phyloP scores from a whole-genome alignment of 768 basidiomycete species.

The Crepidotus variabilis region DNA sequence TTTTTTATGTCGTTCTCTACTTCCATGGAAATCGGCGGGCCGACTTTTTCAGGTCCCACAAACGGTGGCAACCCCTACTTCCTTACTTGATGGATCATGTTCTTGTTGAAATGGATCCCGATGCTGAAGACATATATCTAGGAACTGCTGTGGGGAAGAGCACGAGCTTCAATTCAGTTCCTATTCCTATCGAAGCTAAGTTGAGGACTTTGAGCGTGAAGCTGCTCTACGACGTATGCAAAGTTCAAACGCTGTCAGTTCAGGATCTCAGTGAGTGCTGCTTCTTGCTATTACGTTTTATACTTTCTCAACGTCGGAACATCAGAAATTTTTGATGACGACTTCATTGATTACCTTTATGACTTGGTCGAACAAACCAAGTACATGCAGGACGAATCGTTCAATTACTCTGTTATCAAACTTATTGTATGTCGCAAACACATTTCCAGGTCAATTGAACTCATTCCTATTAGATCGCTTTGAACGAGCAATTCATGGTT shows the following conservation, averaged over 20 bases:
- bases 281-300: not conserved
- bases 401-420: conserved; percentile 96
- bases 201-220: conserved; percentile 67
- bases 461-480: conserved; percentile 56
- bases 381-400: conserved; percentile 82
- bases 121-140: conserved; percentile 59
- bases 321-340: conserved; percentile 73
- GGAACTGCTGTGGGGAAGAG: conserved; percentile 36
- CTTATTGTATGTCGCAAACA: conserved; percentile 61
- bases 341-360: conserved; percentile 86
- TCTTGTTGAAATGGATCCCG: conserved; percentile 75
- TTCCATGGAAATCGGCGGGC: conserved; percentile 67
- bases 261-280: conserved; percentile 70
- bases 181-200: conserved; percentile 82
- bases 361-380: conserved; percentile 92
- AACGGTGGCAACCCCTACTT: conserved; percentile 79
- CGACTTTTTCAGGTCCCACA: conserved; percentile 72
- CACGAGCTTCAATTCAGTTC: conserved; percentile 32
- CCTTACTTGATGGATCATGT: conserved; percentile 85
- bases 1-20: conserved; percentile 75
- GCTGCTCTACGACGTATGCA: conserved; percentile 88
- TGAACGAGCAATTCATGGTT: conserved; percentile 99
- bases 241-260: conserved; percentile 78
- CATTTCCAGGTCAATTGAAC: not conserved
- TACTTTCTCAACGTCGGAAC: conserved; percentile 2